phyloP scores from a whole-genome alignment of 2,329 filamentous ascomycete species.

The Teratosphaeria zuluensis region DNA sequence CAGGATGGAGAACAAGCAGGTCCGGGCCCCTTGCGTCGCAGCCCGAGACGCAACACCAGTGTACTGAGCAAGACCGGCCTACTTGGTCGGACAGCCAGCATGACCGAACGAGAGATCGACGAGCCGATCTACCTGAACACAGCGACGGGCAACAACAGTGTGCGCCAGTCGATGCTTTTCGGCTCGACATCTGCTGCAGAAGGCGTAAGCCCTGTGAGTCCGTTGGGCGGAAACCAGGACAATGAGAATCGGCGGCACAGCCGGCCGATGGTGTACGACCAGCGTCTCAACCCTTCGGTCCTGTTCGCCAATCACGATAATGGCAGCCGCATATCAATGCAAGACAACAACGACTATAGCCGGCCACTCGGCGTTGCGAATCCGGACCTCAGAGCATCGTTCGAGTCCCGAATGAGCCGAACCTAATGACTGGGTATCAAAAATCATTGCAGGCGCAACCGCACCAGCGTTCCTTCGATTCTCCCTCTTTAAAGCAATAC shows the following conservation, averaged over 20 bases:
- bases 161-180: conserved; percentile 25
- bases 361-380: conserved; percentile 34
- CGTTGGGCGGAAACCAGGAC: conserved; percentile 17
- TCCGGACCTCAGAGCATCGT: conserved; percentile 23
- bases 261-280: conserved; percentile 38
- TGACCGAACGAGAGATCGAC: conserved; percentile 18
- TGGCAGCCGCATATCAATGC: conserved; percentile 35
- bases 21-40: conserved; percentile 7
- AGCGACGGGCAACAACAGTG: conserved; percentile 18
- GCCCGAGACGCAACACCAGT: conserved; percentile 33
- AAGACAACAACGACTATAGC: conserved; percentile 40
- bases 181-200: conserved; percentile 13
- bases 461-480: background rate
- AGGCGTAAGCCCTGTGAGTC: conserved; percentile 21
- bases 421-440: background rate
- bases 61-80: conserved; percentile 40
- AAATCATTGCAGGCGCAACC: too few relatives aligned
- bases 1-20: conserved; percentile 6
- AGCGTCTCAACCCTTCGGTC: conserved; percentile 39
- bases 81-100: conserved; percentile 20
- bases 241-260: conserved; percentile 28
- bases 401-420: conserved; percentile 16
- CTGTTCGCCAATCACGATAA: conserved; percentile 36
- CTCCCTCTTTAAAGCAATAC: background rate
- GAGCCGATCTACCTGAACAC: conserved; percentile 10